Evolutionary conservation across 1,139 yeast species (phyloP), one percentile per base, ranked within the genome.

Genomic region (Candida freyschussii): DNA sequence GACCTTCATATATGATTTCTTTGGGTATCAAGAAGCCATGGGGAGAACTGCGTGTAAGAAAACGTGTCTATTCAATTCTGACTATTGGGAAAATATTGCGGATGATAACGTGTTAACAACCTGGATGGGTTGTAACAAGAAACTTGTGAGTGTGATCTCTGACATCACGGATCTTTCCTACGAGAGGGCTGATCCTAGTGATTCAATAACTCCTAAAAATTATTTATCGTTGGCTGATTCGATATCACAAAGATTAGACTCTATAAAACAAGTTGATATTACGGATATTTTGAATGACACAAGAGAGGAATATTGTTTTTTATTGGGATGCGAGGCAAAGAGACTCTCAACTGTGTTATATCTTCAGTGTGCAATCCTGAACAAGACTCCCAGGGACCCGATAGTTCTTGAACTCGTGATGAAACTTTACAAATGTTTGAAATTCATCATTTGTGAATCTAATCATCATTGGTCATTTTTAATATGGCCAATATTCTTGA

Each of bases 91-190:
- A 6, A n/a, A 7, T 21, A 11, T 9, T 19, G 16, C 26, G 6
- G 26, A 34, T 9, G 24, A 28, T 7, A 17, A 27, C 13, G 23
- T 18, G 4, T 10, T 38, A 6, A 25, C 30, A 2, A 12, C 41
- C 1, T 38, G 39, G 41, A 38, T 38, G 41, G 67, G 66, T 5
- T 60, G 66, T 37, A 60, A 58, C 32, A 44, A 50, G 21, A 38
- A 47, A 11, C 41, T 62, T 27, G 37, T 60, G 7, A 44, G 53
- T 22, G 42, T 56, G 2, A 55, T 62, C 11, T 53, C 63, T 7
- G 65, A 61, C 35, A 60, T 61, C 15, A 62, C 67, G 5, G 66
- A 61, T 34, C 43, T 62, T 24, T 60, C 65, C 6, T 53, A 55
- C 29, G 63, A 61, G 37, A 46, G 61, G 36, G 33, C 39, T 8